Conservation (phyloP, 148 eudicot genomes). For the Beta vulgaris region DNA sequence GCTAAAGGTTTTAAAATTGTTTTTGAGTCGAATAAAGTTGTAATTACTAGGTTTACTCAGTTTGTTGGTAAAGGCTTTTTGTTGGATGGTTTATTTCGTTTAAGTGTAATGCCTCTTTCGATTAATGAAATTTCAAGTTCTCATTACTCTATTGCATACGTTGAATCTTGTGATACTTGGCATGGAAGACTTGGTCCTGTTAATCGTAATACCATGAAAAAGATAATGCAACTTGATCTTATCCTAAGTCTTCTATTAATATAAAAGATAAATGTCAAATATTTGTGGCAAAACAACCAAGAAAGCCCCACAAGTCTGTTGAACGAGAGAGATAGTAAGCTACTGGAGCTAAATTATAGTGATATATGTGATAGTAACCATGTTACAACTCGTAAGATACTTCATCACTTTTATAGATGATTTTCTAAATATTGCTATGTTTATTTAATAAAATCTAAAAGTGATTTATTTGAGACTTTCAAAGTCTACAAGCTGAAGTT, state of each 20-base stretch:
- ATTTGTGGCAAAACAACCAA: slow-evolving; percentile 9
- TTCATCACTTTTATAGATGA: slow-evolving; percentile 20
- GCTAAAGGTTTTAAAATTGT: slow-evolving; percentile 6
- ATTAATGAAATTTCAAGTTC: not conserved
- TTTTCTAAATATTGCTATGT: slow-evolving; percentile 10
- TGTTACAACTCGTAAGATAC: not conserved
- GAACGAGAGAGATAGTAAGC: not conserved
- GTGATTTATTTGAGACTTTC: slow-evolving; percentile 1
- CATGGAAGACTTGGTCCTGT: slow-evolving; percentile 9
- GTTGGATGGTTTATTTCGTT: slow-evolving; percentile 6
- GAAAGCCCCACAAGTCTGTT: not conserved
- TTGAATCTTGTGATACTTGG: not conserved
- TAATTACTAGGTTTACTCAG: not conserved
- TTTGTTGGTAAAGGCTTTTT: slow-evolving; percentile 7
- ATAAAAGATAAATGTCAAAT: slow-evolving; percentile 1
- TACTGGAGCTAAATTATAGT: slow-evolving; percentile 4
- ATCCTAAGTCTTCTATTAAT: not conserved
- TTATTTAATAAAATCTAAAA: not conserved
- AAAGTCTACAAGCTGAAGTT: not conserved
- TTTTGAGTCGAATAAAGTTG: slow-evolving; percentile 13
- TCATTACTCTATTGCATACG: not conserved
- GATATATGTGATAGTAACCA: slow-evolving; percentile 18
- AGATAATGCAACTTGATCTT: slow-evolving; percentile 1
- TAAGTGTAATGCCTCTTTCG: not conserved
- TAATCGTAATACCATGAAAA: not conserved